phyloP scores from a whole-genome alignment of 2,329 filamentous ascomycete species.

The Monosporascus sp. region DNA sequence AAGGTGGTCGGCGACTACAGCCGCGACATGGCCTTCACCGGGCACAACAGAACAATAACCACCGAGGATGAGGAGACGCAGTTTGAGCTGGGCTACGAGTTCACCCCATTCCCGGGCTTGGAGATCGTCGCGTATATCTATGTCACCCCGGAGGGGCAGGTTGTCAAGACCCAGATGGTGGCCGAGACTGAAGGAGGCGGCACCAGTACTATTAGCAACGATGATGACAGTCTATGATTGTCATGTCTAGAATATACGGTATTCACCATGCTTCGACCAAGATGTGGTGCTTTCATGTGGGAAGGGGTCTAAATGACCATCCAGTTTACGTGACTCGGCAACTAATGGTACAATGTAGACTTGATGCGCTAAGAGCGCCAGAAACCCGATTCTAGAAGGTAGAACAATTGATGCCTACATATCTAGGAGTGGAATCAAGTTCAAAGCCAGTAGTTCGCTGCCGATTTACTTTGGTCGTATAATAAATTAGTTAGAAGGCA shows the following conservation, averaged over 20 bases:
- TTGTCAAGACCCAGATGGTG: constrained; percentile 46
- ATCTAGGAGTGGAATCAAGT: no score
- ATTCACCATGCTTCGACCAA: no score
- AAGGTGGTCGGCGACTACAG: constrained; percentile 43
- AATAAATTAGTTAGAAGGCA: no score
- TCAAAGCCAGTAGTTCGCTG: no score
- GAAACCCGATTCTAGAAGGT: no score
- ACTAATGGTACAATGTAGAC: no score
- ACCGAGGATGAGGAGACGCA: constrained; percentile 37
- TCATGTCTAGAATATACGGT: not conserved
- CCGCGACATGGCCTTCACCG: constrained; percentile 49
- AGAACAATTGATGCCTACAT: no score
- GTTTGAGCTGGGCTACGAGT: constrained; percentile 48
- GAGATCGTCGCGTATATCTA: constrained; percentile 43
- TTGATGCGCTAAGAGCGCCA: no score
- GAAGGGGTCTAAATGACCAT: no score
- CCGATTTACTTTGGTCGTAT: no score
- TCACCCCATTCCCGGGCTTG: constrained; percentile 44
- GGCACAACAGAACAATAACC: constrained; percentile 42
- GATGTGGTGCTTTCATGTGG: no score
- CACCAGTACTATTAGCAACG: constrained; percentile 43
- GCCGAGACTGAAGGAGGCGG: constrained; percentile 49
- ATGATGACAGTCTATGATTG: constrained; percentile 12
- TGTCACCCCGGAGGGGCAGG: constrained; percentile 38
- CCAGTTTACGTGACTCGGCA: no score